Base-by-base conservation (phyloP, 2,329 filamentous ascomycete genomes). In the Coleophoma cylindrospora region DNA sequence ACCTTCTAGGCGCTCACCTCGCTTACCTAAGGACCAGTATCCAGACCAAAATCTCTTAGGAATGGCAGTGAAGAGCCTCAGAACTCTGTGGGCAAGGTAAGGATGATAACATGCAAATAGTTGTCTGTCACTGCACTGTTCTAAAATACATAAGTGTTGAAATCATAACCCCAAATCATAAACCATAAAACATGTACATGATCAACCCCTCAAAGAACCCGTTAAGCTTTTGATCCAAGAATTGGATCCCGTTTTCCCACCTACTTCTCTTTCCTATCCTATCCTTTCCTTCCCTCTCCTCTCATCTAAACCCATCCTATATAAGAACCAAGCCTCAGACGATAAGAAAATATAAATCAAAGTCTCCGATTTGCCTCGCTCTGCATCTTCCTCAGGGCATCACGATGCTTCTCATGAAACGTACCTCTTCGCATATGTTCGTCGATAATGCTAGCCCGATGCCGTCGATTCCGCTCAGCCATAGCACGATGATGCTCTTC, bases 361-460 rank as follows among this genome's bases (percentile, higher is more conserved):
- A 44, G 21, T 44, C 50, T 38, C 52, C 49, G 58, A 50, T 60
- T 64, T 8, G 60, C 60, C 38, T 19, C 52, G 7, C 56, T 54
- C 48, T 96, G 91, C 84, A 96, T 87, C 65, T 77, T 84, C 55
- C 87, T 77, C 79, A 96, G 78, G 1, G 86, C 88, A 55, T 91
- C 86, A 17, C 86, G 78, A 66, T 96, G 91, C 19, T 84, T 77
- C 43, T 88, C 86, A 47, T 87, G 74, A 73, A 95, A 79, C 55
- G 87, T 81, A 0, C 85, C 84, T 14, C 80, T 83, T 48, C 89
- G 77, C 87, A 95, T 94, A 56, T 81, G 77, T 65, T 86, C 81
- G 56, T 90, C 86, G 60, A 90, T 83, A 36, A 76, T 76, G 45
- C 78, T 78, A 13, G 88, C 82, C 6, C 75, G 73, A 48, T 79